A percentile compares a stretch with the other conserved stretches of the same genome.
Conservation (phyloP, 441 rosid genomes). For the Populus hybrid region DNA sequence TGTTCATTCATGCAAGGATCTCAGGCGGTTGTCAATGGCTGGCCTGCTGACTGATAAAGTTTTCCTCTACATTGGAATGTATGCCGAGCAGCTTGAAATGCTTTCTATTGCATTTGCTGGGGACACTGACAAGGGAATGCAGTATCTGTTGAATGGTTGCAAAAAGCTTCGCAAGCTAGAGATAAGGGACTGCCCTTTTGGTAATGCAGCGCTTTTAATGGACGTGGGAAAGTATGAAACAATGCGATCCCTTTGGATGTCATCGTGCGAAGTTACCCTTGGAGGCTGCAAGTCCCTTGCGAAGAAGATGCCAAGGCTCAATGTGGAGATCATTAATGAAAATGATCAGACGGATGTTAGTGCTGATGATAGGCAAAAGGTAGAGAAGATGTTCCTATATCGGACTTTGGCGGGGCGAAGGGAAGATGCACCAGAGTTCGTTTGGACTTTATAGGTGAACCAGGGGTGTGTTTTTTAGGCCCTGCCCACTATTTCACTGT, state of each 20-base stretch:
- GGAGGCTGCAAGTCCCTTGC: conserved; percentile 76
- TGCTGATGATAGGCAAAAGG: conserved; percentile 48
- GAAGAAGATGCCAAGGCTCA: conserved; percentile 65
- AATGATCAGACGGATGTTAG: conserved; percentile 32
- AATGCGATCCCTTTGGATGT: too few relatives aligned
- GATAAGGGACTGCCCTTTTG: too few relatives aligned
- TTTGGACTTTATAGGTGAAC: conserved; percentile 55
- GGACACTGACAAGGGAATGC: too few relatives aligned
- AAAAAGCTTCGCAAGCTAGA: too few relatives aligned
- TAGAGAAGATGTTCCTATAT: conserved; percentile 80
- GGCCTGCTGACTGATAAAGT: conserved; percentile 80
- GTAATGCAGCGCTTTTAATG: too few relatives aligned
- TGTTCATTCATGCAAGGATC: conserved; percentile 65
- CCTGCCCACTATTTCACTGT: conserved; percentile 1
- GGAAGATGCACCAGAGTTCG: conserved; percentile 71
- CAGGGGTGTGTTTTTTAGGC: conserved; percentile 1
- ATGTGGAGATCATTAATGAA: conserved; percentile 79
- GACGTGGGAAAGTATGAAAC: too few relatives aligned
- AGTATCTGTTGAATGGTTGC: too few relatives aligned
- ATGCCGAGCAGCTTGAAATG: too few relatives aligned
- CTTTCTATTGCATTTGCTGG: too few relatives aligned
- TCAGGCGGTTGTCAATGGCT: conserved; percentile 66
- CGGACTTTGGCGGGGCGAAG: conserved; percentile 72
- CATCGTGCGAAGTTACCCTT: too few relatives aligned
- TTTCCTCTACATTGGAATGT: too few relatives aligned